These are phyloP conservation scores for Paramecium sexaurelia DNA, from an alignment of 73 alveolate genomes.

Conservation along the genomic window DNA sequence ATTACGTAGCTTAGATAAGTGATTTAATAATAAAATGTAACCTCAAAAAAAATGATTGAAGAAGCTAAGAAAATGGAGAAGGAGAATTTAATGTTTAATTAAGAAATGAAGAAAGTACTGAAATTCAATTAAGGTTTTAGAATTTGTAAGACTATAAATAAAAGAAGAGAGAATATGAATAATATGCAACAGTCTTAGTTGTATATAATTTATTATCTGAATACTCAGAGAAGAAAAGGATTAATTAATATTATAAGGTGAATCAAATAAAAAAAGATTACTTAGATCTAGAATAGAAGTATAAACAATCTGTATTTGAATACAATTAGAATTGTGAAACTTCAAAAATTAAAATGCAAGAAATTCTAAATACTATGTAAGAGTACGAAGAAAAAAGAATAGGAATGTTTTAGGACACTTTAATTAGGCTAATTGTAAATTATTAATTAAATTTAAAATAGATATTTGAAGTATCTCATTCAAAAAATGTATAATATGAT, in stretches of 20 bases:
- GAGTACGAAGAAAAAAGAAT: constrained; percentile 40
- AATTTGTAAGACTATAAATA: constrained; percentile 5
- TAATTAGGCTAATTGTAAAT: constrained; percentile 23
- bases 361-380: neutral
- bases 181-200: constrained; percentile 30
- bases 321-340: neutral
- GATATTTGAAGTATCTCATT: constrained; percentile 55
- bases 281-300: neutral
- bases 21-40: neutral
- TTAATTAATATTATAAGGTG: constrained; percentile 24
- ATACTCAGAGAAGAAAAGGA: constrained; percentile 46
- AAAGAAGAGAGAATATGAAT: constrained; percentile 39
- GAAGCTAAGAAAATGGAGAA: constrained; percentile 41
- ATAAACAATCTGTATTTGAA: constrained; percentile 12
- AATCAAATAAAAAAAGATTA: neutral
- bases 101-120: neutral
- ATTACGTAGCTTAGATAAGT: neutral
- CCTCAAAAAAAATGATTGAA: neutral
- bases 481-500: constrained; percentile 51
- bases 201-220: constrained; percentile 38
- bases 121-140: neutral
- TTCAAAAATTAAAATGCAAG: neutral
- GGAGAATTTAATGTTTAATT: neutral
- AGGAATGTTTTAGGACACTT: neutral
- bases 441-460: neutral